Percentiles rank a stretch among this genome's conserved stretches.
Evolutionary conservation across 345 rosid genomes (phyloP).

Genomic region (Noccaea caerulescens): DNA sequence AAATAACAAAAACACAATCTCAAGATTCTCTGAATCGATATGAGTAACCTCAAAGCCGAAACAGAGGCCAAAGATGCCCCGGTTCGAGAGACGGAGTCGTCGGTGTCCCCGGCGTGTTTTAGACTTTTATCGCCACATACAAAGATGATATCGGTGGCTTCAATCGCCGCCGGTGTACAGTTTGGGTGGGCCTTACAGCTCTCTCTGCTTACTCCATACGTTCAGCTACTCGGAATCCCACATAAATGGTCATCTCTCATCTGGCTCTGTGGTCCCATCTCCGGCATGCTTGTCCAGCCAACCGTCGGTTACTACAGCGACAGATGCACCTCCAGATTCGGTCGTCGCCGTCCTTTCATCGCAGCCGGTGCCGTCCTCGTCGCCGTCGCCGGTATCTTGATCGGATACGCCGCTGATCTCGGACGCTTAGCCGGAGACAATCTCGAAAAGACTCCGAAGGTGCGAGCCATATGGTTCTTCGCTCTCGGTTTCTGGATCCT

Average conservation of each 20-base stretch:
- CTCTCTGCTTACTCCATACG: slow-evolving; percentile 79
- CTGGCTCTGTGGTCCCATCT: slow-evolving; percentile 73
- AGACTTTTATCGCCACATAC: slow-evolving; percentile 32
- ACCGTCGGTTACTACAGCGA: slow-evolving; percentile 83
- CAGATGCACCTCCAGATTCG: slow-evolving; percentile 64
- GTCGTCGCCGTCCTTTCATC: slow-evolving; percentile 89
- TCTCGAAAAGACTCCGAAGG: slow-evolving; percentile 14
- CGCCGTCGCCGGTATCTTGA: slow-evolving; percentile 60
- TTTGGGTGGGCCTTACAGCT: slow-evolving; percentile 94
- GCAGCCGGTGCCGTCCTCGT: slow-evolving; percentile 57
- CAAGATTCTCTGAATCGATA: not conserved
- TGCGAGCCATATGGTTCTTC: slow-evolving; percentile 14
- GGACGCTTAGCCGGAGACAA: slow-evolving; percentile 50
- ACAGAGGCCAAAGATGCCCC: too few relatives aligned
- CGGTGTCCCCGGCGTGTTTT: not conserved
- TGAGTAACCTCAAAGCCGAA: slow-evolving; percentile 3
- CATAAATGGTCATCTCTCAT: slow-evolving; percentile 82
- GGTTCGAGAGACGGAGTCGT: not conserved
- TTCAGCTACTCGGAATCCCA: slow-evolving; percentile 79
- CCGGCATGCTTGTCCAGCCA: slow-evolving; percentile 67
- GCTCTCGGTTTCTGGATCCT: slow-evolving; percentile 33
- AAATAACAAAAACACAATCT: not conserved
- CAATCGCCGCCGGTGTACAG: slow-evolving; percentile 87
- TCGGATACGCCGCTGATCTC: slow-evolving; percentile 79
- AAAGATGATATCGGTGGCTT: slow-evolving; percentile 64